Base-by-base conservation (phyloP, 768 basidiomycete genomes). In the Leccinum truebloodii region DNA sequence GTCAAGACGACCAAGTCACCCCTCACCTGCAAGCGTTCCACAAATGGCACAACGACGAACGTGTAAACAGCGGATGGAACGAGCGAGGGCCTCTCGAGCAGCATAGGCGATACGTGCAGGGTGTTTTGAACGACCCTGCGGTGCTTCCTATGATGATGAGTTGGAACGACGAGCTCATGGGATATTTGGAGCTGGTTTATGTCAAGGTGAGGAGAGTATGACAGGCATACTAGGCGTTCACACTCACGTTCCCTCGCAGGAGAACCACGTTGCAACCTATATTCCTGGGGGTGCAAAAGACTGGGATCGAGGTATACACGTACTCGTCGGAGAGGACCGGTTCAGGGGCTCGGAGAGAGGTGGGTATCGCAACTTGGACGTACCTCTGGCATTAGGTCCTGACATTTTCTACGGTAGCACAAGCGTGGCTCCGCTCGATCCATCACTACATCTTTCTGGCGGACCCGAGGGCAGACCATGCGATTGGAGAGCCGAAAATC, bases 31-130 rank as follows among this genome's bases (percentile, higher is more conserved):
- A 75, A 5, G 73, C 78, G 16, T 83, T 81, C 67, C 76, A 80
- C 53, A 71, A 67, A 53, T 83, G 82, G 82, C 82, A 83, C 53
- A 83, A 83, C 59, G 71, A 73, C 52, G 76, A 76, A 22, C 76
- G 81, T 8, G 78, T 83, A 9, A 78, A 78, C 57, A 65, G 59
- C 3, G 80, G 75, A 5, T 83, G 82, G 82, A 75, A 75, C 20
- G 81, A 83, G 65, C 61, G 67, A 16, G 82, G 82, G 0, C 68
- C 73, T n/a, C 63, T 80, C 28, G 78, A 80, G 61, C 67, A 77
- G 54, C 82, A 83, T 60, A 65, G 74, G n/a, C 63, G 67, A 37
- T 83, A 83, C 58, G 55, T 82, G 26, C 67, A 67, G 30, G 61
- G 61, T 1, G 59, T 76, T 7, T 58, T 80, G 48, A 69, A 68